Base-by-base conservation (phyloP, 441 rosid species). In the Codiaeum variegatum region DNA sequence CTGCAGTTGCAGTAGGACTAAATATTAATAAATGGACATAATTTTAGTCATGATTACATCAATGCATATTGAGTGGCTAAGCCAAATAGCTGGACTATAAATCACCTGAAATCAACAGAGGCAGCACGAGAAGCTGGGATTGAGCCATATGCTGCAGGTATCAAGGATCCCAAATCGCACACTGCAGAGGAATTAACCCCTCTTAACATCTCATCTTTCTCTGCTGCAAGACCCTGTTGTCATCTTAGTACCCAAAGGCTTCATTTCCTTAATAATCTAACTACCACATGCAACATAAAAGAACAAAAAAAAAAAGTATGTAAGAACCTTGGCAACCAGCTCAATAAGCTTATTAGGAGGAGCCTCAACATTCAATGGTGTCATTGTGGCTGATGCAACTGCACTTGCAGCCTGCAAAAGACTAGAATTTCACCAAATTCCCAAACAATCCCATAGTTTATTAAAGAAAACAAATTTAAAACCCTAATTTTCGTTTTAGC, bases 201-300 rank as follows among this genome's bases (percentile, higher is more conserved):
- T 83, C 87, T 76, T 66, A 78, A 13, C 61, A 69, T 69, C 62
- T 89, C 97, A 3, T 90, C 89, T 61, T 84, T 92, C 80, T 90
- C 94, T 77, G 80, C 92, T 78, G 96, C 90, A 76, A 92, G 87
- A 85, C 96, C 98, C 98, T 90, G 90, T 83, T 79, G 76, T 82
- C 81, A 78, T 66, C 77, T 85, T 74, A 86, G 86, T 75, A 75
- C 79, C 75, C 76, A 65, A 66, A 70, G 13, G 64, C 7, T 42
- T 62, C 64, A 65, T 65, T 65, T 78, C 68, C 40, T 73, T 66
- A 34, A 6, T 60, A 19, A 15, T 71, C 29, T 51, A 69, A 28
- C 44, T 16, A 55, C 55, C 3, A 23, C 11, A 32, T 8, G 6
- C 24, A 38, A 59, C 32, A 54, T 38, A 56, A 52, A n/a, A 10